Base-by-base conservation (phyloP, 2,329 filamentous ascomycete species). In the Ceratocystis ficicola region DNA sequence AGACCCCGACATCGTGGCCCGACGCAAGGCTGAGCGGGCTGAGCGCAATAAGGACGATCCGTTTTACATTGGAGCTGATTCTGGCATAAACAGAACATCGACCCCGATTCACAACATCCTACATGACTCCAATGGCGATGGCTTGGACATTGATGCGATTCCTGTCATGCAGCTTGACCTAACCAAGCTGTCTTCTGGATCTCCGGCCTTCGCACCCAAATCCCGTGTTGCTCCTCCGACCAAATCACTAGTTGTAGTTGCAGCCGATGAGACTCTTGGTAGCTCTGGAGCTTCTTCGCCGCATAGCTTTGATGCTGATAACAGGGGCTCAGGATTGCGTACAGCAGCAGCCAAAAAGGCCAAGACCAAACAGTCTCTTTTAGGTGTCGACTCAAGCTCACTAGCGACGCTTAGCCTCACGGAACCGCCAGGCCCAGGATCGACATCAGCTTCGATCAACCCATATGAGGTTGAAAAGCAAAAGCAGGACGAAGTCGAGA, bases 131-230 rank as follows among this genome's bases (percentile, higher is more conserved):
- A 92, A 93, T 72, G 87, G 86, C 1, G 85, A 87, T 1, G 87
- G 89, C 57, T 78, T 97, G 7, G 93, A 99, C 73, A 87, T 99
- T 55, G 94, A 99, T 75, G 84, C 90, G 1, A 99, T 99, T 71
- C 94, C 94, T 1, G 93, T 99, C 71, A 94, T 99, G 85, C 86
- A 95, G 73, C 81, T 99, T 60, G 86, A 95, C 68, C 81, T 96
- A 6, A 86, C 86, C 41, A 82, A 81, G 68, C 73, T 81, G 7
- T 63, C 63, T 67, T 70, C 61, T 65, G 69, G 72, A 15, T 66
- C 72, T 15, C 67, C 72, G 67, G 69, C 75, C 68, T 70, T 75
- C 68, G 72, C 74, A 44, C 74, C 77, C 22, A 78, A 80, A 69
- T 75, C 79, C 4, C 78, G 81, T 1, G 15, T 17, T 59, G 55